Percentiles rank a stretch among this genome's conserved stretches.
Evolutionary conservation across 129 eudicot genomes (phyloP).

Genomic region (Cynara cardunculus): DNA sequence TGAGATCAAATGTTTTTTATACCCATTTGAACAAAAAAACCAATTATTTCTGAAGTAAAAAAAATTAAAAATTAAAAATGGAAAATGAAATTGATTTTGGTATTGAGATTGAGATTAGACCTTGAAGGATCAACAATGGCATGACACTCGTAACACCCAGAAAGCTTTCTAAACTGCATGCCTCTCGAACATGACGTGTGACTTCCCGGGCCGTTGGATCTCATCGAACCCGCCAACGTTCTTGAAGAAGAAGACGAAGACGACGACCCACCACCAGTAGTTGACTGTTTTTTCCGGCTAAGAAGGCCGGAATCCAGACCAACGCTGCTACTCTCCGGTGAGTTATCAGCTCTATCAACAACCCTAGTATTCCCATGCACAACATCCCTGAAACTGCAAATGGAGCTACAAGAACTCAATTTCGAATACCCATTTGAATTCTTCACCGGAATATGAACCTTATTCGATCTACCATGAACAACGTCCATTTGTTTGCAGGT

Average conservation of each 20-base stretch:
- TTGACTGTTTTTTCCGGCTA: slow-evolving; percentile 29
- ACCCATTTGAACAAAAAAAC: not conserved
- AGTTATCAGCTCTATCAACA: slow-evolving; percentile 77
- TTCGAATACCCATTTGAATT: slow-evolving; percentile 27
- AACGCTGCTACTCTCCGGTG: slow-evolving; percentile 64
- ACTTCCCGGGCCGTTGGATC: slow-evolving; percentile 43
- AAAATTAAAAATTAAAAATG: not conserved
- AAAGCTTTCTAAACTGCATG: slow-evolving; percentile 74
- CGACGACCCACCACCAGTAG: slow-evolving; percentile 20
- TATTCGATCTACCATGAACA: slow-evolving; percentile 26
- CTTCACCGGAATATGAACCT: slow-evolving; percentile 49
- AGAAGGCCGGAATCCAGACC: slow-evolving; percentile 58
- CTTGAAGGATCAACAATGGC: slow-evolving; percentile 82
- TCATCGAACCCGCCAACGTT: slow-evolving; percentile 42
- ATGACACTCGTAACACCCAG: slow-evolving; percentile 90
- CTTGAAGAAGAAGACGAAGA: slow-evolving; percentile 40
- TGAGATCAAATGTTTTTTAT: not conserved
- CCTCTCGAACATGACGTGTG: slow-evolving; percentile 40
- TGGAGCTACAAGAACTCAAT: slow-evolving; percentile 57
- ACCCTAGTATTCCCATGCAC: slow-evolving; percentile 81
- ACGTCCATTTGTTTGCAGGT: slow-evolving; percentile 70
- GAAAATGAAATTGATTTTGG: not conserved
- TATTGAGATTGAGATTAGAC: not conserved
- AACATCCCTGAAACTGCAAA: slow-evolving; percentile 69
- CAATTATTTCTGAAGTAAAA: not conserved